Percentiles rank a stretch among this genome's conserved stretches.
These are phyloP conservation scores for Pleurotus salmoneostramineus DNA, from an alignment of 768 basidiomycete genomes.

Conservation along the genomic window DNA sequence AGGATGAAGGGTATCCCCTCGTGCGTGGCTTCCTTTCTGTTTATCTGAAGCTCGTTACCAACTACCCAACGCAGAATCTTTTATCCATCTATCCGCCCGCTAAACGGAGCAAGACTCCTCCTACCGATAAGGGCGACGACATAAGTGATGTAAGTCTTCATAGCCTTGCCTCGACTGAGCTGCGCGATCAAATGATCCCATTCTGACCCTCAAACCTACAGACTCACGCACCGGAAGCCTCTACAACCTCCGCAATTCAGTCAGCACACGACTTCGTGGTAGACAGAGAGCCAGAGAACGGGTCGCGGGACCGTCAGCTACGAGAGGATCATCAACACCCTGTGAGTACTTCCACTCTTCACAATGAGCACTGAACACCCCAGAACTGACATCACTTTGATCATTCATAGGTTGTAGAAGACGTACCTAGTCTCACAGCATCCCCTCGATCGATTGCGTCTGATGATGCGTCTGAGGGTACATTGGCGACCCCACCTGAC, in stretches of 20 bases:
- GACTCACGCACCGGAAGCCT: not conserved
- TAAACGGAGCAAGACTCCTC: slow-evolving; percentile 39
- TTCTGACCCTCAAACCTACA: not conserved
- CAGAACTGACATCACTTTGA: not conserved
- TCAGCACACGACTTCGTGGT: not conserved
- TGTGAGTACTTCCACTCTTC: too few species aligned
- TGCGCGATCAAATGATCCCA: not conserved
- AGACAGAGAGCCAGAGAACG: too few species aligned
- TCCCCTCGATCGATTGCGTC: not conserved
- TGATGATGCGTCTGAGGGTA: slow-evolving; percentile 1
- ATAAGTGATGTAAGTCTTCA: slow-evolving; percentile 19
- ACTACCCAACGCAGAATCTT: slow-evolving; percentile 33
- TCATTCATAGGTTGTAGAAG: not conserved
- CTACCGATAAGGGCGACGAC: slow-evolving; percentile 20
- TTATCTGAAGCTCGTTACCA: not conserved
- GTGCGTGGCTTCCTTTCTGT: slow-evolving; percentile 20
- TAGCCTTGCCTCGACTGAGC: not conserved
- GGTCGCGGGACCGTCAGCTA: too few species aligned
- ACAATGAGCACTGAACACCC: too few species aligned
- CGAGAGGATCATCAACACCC: too few species aligned
- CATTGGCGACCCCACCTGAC: not conserved
- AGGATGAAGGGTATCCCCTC: slow-evolving; percentile 40
- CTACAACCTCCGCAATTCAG: not conserved
- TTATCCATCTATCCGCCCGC: slow-evolving; percentile 40
- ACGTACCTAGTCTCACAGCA: not conserved